Conservation (phyloP, 2,329 filamentous ascomycete species). For the Exophiala dermatitidis region DNA sequence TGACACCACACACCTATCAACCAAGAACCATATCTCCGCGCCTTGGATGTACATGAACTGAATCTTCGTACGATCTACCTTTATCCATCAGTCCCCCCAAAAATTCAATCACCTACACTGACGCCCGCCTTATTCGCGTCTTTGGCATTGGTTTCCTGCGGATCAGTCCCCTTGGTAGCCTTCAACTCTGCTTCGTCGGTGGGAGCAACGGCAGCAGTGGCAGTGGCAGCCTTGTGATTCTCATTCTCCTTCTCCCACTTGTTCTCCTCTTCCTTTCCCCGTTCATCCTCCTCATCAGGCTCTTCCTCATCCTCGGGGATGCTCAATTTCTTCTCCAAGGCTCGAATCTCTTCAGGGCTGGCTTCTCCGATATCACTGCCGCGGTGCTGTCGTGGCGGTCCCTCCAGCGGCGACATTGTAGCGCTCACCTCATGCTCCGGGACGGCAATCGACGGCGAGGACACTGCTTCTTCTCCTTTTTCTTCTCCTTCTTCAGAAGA, state of each 20-base stretch:
- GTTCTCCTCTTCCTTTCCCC: conserved; percentile 8
- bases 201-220: conserved; percentile 1
- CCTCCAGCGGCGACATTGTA: background rate
- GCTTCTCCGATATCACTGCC: conserved; percentile 34
- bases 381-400: conserved; percentile 31
- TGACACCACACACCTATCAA: too few relatives aligned
- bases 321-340: conserved; percentile 30
- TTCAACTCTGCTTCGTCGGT: conserved; percentile 19
- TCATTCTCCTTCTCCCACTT: too few relatives aligned
- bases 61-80: too few relatives aligned
- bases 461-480: background rate
- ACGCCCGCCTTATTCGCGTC: conserved; percentile 25
- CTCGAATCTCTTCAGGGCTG: conserved; percentile 25
- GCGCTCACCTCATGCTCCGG: conserved; percentile 12
- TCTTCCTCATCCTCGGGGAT: conserved; percentile 23
- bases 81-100: too few relatives aligned
- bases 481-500: too few relatives aligned
- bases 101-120: conserved; percentile 27
- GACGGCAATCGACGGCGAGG: background rate
- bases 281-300: conserved; percentile 15
- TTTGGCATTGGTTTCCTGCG: conserved; percentile 25
- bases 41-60: too few relatives aligned
- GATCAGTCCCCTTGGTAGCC: conserved; percentile 12
- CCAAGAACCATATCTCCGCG: too few relatives aligned
- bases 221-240: too few relatives aligned